A percentile compares a stretch with the other conserved stretches of the same genome.
Conservation (phyloP, 2,329 filamentous ascomycete genomes). For the Exophiala sp. region DNA sequence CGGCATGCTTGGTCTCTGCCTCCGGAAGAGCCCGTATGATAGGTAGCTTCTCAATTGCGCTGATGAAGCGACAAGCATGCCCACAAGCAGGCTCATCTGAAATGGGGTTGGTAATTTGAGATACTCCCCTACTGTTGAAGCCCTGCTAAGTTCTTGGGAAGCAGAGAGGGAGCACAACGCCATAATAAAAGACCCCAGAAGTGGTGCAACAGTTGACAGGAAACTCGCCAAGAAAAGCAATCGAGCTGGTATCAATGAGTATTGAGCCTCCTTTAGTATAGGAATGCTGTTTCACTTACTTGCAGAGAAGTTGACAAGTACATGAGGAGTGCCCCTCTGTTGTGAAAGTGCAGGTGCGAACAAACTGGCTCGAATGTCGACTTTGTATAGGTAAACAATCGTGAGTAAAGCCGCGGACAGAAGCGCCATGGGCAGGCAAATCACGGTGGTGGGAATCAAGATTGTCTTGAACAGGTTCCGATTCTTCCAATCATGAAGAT, state of each 20-base stretch:
- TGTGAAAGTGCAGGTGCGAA: background rate
- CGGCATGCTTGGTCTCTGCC: constrained; percentile 6
- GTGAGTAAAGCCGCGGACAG: constrained; percentile 10
- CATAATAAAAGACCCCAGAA: constrained; percentile 20
- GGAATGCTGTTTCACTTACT: constrained; percentile 1
- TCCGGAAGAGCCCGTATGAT: constrained; percentile 6
- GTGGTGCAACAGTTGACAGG: constrained; percentile 16
- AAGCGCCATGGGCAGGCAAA: constrained; percentile 17
- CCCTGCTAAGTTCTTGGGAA: constrained; percentile 4
- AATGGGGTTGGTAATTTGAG: constrained; percentile 18
- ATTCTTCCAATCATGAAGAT: background rate
- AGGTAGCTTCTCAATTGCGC: constrained; percentile 18
- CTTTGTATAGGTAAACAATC: constrained; percentile 12
- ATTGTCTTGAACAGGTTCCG: background rate
- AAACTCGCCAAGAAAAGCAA: constrained; percentile 18
- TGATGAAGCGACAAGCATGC: constrained; percentile 15
- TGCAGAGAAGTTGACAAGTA: constrained; percentile 22
- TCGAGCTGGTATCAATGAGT: constrained; percentile 1
- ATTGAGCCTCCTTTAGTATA: background rate
- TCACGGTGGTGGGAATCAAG: too few species aligned
- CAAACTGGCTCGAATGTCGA: background rate
- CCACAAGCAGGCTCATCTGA: constrained; percentile 21
- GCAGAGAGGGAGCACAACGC: constrained; percentile 6
- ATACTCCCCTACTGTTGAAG: constrained; percentile 3
- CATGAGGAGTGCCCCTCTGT: background rate